These are phyloP conservation scores for Pyrus communis DNA, from an alignment of 306 rosid genomes.

Conservation along the genomic window DNA sequence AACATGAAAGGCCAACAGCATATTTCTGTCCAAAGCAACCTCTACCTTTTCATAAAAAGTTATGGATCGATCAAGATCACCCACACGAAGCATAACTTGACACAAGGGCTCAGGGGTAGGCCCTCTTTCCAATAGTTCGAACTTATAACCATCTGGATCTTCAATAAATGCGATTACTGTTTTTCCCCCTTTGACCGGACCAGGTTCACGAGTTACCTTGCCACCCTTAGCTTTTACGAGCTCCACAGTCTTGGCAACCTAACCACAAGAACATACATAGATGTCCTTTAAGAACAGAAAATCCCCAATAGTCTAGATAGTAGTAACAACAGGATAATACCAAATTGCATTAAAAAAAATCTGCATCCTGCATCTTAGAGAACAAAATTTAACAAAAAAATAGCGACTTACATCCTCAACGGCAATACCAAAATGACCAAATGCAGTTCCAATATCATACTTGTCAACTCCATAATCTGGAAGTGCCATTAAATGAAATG, in stretches of 20 bases:
- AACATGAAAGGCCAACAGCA: background rate
- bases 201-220: slow-evolving; percentile 71
- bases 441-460: slow-evolving; percentile 73
- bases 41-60: slow-evolving; percentile 86
- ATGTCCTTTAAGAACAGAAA: slow-evolving; percentile 11
- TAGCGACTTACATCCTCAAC: slow-evolving; percentile 82
- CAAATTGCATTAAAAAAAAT: background rate
- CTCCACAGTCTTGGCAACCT: slow-evolving; percentile 81
- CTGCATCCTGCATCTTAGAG: background rate
- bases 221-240: slow-evolving; percentile 88
- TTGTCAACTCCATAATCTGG: slow-evolving; percentile 79
- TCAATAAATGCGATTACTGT: slow-evolving; percentile 65
- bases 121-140: slow-evolving; percentile 78
- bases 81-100: slow-evolving; percentile 96
- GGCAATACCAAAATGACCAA: slow-evolving; percentile 84
- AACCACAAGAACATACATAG: slow-evolving; percentile 15
- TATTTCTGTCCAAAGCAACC: slow-evolving; percentile 4
- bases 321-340: background rate
- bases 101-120: slow-evolving; percentile 88
- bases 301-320: slow-evolving; percentile 8
- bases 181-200: slow-evolving; percentile 68
- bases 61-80: slow-evolving; percentile 88
- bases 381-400: slow-evolving; percentile 8
- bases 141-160: slow-evolving; percentile 94
- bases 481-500: slow-evolving; percentile 19